phyloP scores from a whole-genome alignment of 768 basidiomycete species.

The Suillus lakei region DNA sequence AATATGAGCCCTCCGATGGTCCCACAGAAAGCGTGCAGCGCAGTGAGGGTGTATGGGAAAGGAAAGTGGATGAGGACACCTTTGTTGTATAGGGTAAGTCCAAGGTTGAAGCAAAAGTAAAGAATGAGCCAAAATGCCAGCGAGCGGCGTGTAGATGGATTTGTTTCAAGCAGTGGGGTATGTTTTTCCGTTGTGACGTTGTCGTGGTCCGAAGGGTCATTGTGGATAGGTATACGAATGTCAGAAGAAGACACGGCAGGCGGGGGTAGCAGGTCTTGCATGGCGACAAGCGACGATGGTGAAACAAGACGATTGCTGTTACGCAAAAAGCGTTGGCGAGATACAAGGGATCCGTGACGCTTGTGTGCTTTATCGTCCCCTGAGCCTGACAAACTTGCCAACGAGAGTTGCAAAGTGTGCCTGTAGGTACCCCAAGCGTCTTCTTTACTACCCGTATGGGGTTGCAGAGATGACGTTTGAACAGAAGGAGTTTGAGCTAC shows the following conservation, averaged over 20 bases:
- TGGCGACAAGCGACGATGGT: background rate
- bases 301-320: background rate
- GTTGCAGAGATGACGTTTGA: background rate
- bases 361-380: background rate
- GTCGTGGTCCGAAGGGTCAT: background rate
- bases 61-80: conserved; percentile 89
- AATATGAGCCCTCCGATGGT: conserved; percentile 78
- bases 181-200: background rate
- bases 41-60: conserved; percentile 95
- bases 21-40: conserved; percentile 87
- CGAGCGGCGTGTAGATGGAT: conserved; percentile 27
- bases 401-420: background rate
- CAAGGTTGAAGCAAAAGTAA: conserved; percentile 92
- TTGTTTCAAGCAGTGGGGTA: background rate
- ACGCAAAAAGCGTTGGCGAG: background rate
- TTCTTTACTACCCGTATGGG: background rate
- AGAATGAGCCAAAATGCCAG: conserved; percentile 67
- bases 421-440: background rate
- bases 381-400: background rate
- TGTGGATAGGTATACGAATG: conserved; percentile 8
- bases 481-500: background rate
- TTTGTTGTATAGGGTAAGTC: conserved; percentile 96
- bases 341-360: background rate
- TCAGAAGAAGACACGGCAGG: conserved; percentile 17
- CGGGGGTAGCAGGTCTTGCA: background rate